Evolutionary conservation across 805 yeast genomes (phyloP).

Genomic region (Cyberlindnera samutprakarnensis): DNA sequence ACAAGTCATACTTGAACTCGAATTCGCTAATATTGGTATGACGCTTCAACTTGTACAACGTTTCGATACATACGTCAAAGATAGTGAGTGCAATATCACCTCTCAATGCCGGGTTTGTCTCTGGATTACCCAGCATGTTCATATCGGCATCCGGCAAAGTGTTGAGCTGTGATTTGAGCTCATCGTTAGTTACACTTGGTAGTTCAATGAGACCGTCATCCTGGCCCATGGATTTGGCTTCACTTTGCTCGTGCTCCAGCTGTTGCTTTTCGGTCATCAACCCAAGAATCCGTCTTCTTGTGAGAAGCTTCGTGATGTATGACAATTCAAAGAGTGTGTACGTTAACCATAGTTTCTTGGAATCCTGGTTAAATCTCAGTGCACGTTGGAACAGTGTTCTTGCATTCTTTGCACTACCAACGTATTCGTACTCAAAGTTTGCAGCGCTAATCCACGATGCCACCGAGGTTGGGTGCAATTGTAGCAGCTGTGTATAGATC

Average conservation of each 20-base stretch:
- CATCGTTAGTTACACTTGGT: constrained; percentile 44
- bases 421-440: constrained; percentile 82
- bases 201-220: constrained; percentile 33
- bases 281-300: constrained; percentile 78
- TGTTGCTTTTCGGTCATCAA: constrained; percentile 70
- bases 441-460: constrained; percentile 95
- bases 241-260: constrained; percentile 33
- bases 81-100: constrained; percentile 70
- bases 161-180: constrained; percentile 54
- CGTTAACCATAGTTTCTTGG: constrained; percentile 68
- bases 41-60: constrained; percentile 23
- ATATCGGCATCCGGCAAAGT: constrained; percentile 82
- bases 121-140: constrained; percentile 79
- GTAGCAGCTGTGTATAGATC: constrained; percentile 70
- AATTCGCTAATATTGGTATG: constrained; percentile 15
- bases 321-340: constrained; percentile 85
- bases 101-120: constrained; percentile 68
- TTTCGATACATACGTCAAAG: constrained; percentile 56
- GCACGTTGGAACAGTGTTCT: constrained; percentile 81
- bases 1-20: constrained; percentile 31
- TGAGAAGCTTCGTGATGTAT: constrained; percentile 74
- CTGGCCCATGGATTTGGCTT: constrained; percentile 22
- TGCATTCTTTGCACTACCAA: constrained; percentile 84
- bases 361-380: constrained; percentile 74
- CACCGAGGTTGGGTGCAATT: constrained; percentile 84